phyloP scores from a whole-genome alignment of 1,284 basidiomycete genomes.

The Heliocybe sulcata region DNA sequence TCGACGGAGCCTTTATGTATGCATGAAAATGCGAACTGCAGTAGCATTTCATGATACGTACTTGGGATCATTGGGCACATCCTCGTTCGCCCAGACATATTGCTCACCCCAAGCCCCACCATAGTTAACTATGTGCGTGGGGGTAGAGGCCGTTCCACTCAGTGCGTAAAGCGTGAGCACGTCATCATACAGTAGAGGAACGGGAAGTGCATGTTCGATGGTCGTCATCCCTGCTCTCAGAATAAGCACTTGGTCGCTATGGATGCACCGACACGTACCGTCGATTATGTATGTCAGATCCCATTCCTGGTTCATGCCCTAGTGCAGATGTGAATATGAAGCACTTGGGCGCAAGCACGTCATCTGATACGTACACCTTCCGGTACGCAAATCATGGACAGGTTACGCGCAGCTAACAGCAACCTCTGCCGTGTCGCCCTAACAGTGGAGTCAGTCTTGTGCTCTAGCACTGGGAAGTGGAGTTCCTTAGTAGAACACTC shows the following conservation, averaged over 20 bases:
- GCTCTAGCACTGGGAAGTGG: neutral
- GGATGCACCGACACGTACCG: constrained; percentile 30
- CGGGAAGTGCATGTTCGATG: constrained; percentile 62
- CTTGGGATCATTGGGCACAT: constrained; percentile 63
- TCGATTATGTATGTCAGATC: constrained; percentile 69
- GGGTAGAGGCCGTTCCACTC: constrained; percentile 67
- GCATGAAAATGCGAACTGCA: neutral
- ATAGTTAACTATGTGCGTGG: constrained; percentile 70
- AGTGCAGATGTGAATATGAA: neutral
- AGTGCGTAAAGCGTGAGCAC: constrained; percentile 48
- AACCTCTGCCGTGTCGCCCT: constrained; percentile 66
- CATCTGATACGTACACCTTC: constrained; percentile 40
- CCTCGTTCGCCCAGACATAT: constrained; percentile 55
- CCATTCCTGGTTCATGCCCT: constrained; percentile 74
- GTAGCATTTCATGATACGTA: constrained; percentile 20
- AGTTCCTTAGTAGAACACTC: constrained; percentile 9
- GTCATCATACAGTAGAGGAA: constrained; percentile 63
- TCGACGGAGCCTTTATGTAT: constrained; percentile 40
- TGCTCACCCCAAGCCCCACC: constrained; percentile 63
- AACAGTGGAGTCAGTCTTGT: constrained; percentile 2
- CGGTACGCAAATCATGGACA: constrained; percentile 65
- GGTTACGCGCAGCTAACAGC: constrained; percentile 48
- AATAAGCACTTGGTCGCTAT: neutral
- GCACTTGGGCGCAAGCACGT: neutral
- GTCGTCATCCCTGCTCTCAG: constrained; percentile 62